Evolutionary conservation across 2,329 filamentous ascomycete species (phyloP), one percentile per base, ranked within the genome.

Genomic region (Graphium sp.): DNA sequence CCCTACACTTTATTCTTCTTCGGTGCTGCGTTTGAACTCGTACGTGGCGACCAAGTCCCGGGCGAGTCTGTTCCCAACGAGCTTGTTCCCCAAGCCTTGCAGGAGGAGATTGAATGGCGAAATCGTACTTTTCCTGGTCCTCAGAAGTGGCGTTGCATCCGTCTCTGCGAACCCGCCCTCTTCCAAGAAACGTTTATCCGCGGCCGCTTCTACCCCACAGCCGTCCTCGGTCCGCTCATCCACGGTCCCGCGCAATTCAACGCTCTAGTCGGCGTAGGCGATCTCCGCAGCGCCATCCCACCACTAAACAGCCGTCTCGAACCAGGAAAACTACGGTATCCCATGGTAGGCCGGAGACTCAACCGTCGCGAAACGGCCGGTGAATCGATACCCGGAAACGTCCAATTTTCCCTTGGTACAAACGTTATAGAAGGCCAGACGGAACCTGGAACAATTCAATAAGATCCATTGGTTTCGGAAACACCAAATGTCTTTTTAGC

Each of bases 151-250:
- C 51, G 39, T 41, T 55, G 50, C 41, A 41, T 44, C 4, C 41
- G 63, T 23, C 48, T 58, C 17, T 50, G 50, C 35, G 58, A 62
- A 34, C 57, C 60, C 36, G 45, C 49, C n/a, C 48, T 54, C 24
- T 41, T 66, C 13, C 53, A 58, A 35, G 64, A 68, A 39, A 41
- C 43, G 10, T 50, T 52, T 14, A 52, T 71, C 28, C 52, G 55
- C 32, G 66, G 66, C 28, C 53, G 66, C n/a, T 70, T 70, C 47
- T 71, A 72, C 46, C 60, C 66, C 11, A 62, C 61, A n/a, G 47
- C 57, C 32, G 52, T 56, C 33, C 50, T 72, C 20, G 59, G 66
- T 45, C 54, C 55, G 11, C 55, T 68, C 31, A 47, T 69, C 30
- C 52, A 62, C 22, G 43, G 44, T 5, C 48, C 52, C 11, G 35